Evolutionary conservation across 306 rosid species (phyloP), one percentile per base, ranked within the genome.

Genomic region (Canavalia gladiata): DNA sequence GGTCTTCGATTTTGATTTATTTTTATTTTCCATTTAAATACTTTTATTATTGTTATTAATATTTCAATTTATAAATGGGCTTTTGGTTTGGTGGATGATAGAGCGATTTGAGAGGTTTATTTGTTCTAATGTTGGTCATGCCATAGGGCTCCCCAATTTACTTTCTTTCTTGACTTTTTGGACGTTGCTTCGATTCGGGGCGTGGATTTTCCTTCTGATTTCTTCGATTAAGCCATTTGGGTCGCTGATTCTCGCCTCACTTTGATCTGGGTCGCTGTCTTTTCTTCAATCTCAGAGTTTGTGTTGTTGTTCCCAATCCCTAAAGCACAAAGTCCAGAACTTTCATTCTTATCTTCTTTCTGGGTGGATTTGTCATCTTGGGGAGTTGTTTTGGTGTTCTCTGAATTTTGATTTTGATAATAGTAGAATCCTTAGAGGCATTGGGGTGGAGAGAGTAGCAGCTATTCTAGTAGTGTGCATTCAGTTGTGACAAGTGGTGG

Each of bases 141-240:
- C 5, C 8, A n/a, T 86, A 75, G 87, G 85, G 85, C 76, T 87
- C 69, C 69, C 76, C 71, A 81, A 73, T 76, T 71, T 52, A 3
- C 84, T 76, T 68, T 68, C 72, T 59, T 59, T 56, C 63, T 50
- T 60, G 41, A 46, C 75, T 74, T 74, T 65, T 28, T 72, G 30
- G 41, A 55, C 83, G 68, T 82, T 78, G 55, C 63, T 77, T 84
- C 86, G 81, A 81, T 87, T 84, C 68, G 72, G 68, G 58, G 50
- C 42, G 31, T 62, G 57, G 77, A 8, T 80, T 63, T 78, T 63
- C 12, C 74, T 84, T 63, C 55, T 68, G 63, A 77, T 34, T 68
- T 84, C 77, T 60, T 62, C 52, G 64, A 35, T 77, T 77, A 72
- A 78, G 62, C 64, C 78, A 66, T 28, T 42, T 47, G 68, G 78